Evolutionary conservation across 345 rosid species (phyloP).

Genomic region (Balakata baccata): DNA sequence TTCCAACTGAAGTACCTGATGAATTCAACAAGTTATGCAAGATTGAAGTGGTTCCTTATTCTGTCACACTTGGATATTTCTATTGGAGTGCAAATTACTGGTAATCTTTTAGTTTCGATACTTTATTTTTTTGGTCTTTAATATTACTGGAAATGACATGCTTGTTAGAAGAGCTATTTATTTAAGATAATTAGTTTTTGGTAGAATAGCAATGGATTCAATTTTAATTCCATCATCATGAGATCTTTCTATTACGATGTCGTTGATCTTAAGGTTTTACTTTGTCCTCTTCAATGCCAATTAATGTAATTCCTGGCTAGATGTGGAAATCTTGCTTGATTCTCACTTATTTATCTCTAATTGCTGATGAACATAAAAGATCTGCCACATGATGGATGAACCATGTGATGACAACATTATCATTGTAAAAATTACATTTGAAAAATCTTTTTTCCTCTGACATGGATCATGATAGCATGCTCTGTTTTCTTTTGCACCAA

Average conservation of each 20-base stretch:
- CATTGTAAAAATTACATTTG: not conserved
- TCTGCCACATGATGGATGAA: not conserved
- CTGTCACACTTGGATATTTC: constrained; percentile 79
- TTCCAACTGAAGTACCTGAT: constrained; percentile 52
- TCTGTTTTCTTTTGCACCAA: not conserved
- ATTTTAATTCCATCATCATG: too few relatives aligned
- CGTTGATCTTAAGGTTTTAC: constrained; percentile 61
- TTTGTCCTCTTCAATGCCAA: not conserved
- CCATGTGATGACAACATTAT: not conserved
- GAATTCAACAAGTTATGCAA: constrained; percentile 57
- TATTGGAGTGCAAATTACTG: constrained; percentile 80
- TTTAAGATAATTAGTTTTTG: not conserved
- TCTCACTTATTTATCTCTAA: not conserved
- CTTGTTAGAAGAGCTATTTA: not conserved
- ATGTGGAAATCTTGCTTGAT: not conserved
- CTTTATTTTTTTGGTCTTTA: too few relatives aligned
- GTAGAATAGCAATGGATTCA: too few relatives aligned
- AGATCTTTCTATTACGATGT: constrained; percentile 42
- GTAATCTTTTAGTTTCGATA: not conserved
- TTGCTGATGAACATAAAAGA: not conserved
- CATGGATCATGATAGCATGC: not conserved
- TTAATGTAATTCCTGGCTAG: constrained; percentile 3
- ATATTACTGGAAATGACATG: too few relatives aligned
- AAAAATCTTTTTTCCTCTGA: not conserved
- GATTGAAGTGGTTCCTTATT: constrained; percentile 65